Evolutionary conservation across 2,329 filamentous ascomycete species (phyloP).

Genomic region (Ceratocystis lukuohia): DNA sequence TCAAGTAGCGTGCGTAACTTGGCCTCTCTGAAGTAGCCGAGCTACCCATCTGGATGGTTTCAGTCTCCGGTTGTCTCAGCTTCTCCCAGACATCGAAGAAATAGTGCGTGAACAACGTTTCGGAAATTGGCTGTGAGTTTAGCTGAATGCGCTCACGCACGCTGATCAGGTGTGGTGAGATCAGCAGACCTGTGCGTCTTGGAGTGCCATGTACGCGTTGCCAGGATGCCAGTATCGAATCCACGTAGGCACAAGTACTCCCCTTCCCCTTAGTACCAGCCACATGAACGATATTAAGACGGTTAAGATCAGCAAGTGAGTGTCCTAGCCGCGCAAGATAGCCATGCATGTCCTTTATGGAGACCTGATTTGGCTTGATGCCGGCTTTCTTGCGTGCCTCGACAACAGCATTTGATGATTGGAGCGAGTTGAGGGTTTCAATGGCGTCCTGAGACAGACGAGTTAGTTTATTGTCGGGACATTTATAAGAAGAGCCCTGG

Average conservation of each 20-base stretch:
- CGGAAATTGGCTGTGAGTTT: conserved; percentile 43
- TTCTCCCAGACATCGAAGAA: conserved; percentile 56
- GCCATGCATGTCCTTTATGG: conserved; percentile 65
- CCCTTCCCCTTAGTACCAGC: conserved; percentile 69
- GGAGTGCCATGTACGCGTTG: conserved; percentile 27
- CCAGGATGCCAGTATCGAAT: conserved; percentile 46
- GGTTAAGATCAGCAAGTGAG: conserved; percentile 42
- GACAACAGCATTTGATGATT: conserved; percentile 72
- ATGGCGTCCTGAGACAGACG: conserved; percentile 59
- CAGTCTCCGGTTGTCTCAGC: conserved; percentile 31
- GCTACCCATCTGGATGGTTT: conserved; percentile 18
- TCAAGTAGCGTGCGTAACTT: conserved; percentile 48
- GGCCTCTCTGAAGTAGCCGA: conserved; percentile 26
- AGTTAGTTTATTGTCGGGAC: not conserved
- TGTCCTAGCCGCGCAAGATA: conserved; percentile 72
- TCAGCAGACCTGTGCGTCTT: conserved; percentile 48
- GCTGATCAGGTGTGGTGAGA: conserved; percentile 53
- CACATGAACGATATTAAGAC: conserved; percentile 55
- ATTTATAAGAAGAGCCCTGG: not conserved
- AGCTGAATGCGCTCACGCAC: conserved; percentile 56
- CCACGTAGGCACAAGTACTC: conserved; percentile 54
- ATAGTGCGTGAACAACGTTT: conserved; percentile 47
- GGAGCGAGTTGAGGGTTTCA: conserved; percentile 72
- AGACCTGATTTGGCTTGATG: conserved; percentile 51
- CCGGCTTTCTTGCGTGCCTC: conserved; percentile 66